A percentile compares a stretch with the other conserved stretches of the same genome.
Evolutionary conservation across 495 filamentous ascomycete species (phyloP).

Genomic region (Thermochaetoides thermophila): DNA sequence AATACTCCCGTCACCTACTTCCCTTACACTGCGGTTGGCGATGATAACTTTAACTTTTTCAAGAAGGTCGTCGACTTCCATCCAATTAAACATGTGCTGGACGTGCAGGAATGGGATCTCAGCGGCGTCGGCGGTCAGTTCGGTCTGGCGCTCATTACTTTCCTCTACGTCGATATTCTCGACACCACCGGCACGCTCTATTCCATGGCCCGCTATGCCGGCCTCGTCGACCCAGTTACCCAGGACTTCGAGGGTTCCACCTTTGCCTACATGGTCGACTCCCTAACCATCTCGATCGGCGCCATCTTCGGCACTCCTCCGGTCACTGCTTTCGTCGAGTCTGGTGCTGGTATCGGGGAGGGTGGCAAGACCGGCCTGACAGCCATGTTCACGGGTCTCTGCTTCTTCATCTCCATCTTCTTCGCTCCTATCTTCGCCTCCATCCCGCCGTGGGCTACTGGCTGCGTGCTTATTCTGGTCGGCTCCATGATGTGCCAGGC

Average conservation of each 20-base stretch:
- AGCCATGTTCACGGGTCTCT: conserved; percentile 57
- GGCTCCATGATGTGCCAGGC: conserved; percentile 67
- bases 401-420: conserved; percentile 77
- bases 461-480: conserved; percentile 66
- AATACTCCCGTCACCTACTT: conserved; percentile 61
- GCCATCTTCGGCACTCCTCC: conserved; percentile 59
- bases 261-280: conserved; percentile 66
- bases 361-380: conserved; percentile 72
- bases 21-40: conserved; percentile 49
- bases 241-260: conserved; percentile 69
- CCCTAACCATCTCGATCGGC: conserved; percentile 61
- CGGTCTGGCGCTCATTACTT: conserved; percentile 64
- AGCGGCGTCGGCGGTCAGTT: conserved; percentile 49
- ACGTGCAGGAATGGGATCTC: conserved; percentile 55
- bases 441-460: conserved; percentile 73
- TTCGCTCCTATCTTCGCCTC: conserved; percentile 77
- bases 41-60: conserved; percentile 64
- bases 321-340: conserved; percentile 72
- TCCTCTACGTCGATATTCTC: conserved; percentile 74
- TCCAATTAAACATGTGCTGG: conserved; percentile 48
- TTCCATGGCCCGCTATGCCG: conserved; percentile 67
- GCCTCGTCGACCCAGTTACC: conserved; percentile 55
- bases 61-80: conserved; percentile 71
- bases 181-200: conserved; percentile 66
- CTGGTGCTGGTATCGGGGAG: conserved; percentile 71